Conservation (phyloP, 1,284 basidiomycete species). For the Polyporus tsugae region DNA sequence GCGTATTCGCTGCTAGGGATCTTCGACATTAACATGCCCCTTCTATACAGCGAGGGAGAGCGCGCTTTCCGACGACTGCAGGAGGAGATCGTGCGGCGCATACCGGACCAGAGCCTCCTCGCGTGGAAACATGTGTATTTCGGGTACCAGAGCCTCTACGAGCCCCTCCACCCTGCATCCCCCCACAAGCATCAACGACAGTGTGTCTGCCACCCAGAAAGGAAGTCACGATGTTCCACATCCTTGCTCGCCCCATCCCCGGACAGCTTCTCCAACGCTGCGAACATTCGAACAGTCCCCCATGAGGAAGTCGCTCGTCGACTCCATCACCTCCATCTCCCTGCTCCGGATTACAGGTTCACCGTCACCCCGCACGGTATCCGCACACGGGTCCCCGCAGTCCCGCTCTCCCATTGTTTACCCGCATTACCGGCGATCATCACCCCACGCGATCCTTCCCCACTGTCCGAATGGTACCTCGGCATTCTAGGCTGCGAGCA, state of each 20-base stretch:
- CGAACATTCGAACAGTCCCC: neutral
- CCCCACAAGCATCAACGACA: neutral
- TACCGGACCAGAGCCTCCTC: slow-evolving; percentile 2
- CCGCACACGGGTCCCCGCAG: neutral
- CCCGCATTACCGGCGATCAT: neutral
- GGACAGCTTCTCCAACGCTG: neutral
- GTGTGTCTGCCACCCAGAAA: no score
- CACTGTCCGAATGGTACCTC: neutral
- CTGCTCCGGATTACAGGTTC: neutral
- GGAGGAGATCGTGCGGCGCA: neutral
- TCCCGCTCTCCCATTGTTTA: neutral
- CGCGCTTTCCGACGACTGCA: neutral
- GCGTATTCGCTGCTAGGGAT: neutral
- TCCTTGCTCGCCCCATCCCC: neutral
- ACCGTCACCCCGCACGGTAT: neutral
- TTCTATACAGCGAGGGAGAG: neutral
- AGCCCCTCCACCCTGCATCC: no score
- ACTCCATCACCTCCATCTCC: neutral
- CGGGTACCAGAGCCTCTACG: no score
- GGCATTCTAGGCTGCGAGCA: neutral
- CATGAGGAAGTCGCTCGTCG: neutral
- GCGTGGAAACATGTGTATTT: neutral
- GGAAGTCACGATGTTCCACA: neutral
- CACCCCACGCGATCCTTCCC: no score
- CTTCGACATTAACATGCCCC: neutral